Conservation (phyloP, 208 protist genomes). For the Entamoeba nuttalli region DNA sequence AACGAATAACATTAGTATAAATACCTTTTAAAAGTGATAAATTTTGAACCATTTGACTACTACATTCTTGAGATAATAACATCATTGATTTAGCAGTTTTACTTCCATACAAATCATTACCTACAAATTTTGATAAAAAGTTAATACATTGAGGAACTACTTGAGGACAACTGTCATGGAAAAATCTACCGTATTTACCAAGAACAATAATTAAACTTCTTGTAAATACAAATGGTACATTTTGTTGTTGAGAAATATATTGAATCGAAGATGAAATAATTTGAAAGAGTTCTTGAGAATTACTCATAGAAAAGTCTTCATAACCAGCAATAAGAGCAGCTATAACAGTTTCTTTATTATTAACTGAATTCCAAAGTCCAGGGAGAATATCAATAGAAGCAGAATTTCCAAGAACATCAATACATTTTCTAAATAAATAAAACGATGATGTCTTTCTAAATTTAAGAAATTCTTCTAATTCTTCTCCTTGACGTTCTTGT, state of each 20-base stretch:
- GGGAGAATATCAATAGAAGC: neutral
- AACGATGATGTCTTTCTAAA: neutral
- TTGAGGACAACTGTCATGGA: neutral
- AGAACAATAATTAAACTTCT: neutral
- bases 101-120: neutral
- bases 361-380: neutral
- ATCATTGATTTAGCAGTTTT: neutral
- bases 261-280: neutral
- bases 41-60: neutral
- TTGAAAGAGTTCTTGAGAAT: neutral
- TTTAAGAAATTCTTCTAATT: neutral
- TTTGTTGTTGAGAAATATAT: neutral
- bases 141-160: neutral
- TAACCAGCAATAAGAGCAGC: neutral
- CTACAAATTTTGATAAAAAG: neutral
- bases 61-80: neutral
- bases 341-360: neutral
- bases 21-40: neutral
- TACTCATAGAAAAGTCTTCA: neutral
- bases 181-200: neutral
- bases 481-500: neutral
- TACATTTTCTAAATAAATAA: neutral
- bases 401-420: neutral
- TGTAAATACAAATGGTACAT: neutral
- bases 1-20: neutral